phyloP scores from a whole-genome alignment of 768 basidiomycete species.

The Pleurotus tuber-regium region DNA sequence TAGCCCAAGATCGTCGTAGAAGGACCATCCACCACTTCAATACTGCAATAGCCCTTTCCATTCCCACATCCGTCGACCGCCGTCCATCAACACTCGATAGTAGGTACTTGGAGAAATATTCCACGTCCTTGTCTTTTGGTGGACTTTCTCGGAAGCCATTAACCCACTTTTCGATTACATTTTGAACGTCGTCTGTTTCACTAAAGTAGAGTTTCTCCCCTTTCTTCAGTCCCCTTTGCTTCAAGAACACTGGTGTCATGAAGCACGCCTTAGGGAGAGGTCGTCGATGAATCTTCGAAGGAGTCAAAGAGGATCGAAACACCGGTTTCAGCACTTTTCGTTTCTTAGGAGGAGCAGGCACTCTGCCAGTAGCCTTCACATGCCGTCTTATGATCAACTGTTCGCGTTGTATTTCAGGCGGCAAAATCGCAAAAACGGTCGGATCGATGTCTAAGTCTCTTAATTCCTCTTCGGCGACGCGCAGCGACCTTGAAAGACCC shows the following conservation, averaged over 20 bases:
- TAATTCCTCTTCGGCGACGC: constrained; percentile 57
- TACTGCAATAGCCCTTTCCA: constrained; percentile 68
- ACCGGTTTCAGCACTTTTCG: constrained; percentile 56
- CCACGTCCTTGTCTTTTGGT: constrained; percentile 75
- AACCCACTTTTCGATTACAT: constrained; percentile 76
- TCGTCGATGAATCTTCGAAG: constrained; percentile 38
- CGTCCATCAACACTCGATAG: constrained; percentile 61
- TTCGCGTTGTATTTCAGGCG: constrained; percentile 68
- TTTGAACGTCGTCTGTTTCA: constrained; percentile 71
- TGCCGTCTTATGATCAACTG: constrained; percentile 62
- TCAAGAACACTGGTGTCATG: constrained; percentile 47
- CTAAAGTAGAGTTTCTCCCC: constrained; percentile 57
- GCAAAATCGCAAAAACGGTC: constrained; percentile 63
- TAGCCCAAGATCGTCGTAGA: constrained; percentile 60
- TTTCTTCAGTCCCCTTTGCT: constrained; percentile 54
- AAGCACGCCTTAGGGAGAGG: constrained; percentile 59
- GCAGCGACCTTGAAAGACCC: constrained; percentile 31
- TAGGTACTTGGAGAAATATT: constrained; percentile 72
- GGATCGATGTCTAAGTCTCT: constrained; percentile 69
- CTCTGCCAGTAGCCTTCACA: constrained; percentile 36
- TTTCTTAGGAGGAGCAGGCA: constrained; percentile 38
- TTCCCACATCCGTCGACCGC: constrained; percentile 52
- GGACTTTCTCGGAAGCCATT: constrained; percentile 51
- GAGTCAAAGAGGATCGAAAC: constrained; percentile 37
- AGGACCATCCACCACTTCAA: constrained; percentile 84